Percentiles rank a stretch among this genome's conserved stretches.
These are phyloP conservation scores for Stellera chamaejasme DNA, from an alignment of 345 rosid genomes.

Conservation along the genomic window DNA sequence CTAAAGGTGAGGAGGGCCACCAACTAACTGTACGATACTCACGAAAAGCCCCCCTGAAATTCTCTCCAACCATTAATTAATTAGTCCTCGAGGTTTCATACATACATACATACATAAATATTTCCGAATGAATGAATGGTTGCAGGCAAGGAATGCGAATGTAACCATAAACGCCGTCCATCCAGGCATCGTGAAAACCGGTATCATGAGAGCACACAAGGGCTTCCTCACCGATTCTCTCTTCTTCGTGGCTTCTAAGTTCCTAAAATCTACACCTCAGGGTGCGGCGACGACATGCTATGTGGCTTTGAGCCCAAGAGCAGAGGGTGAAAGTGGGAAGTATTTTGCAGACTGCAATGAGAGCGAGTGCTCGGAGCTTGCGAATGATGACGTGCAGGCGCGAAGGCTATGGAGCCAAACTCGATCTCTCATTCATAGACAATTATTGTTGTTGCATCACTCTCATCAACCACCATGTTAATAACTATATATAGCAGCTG, in stretches of 20 bases:
- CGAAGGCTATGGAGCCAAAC: slow-evolving; percentile 54
- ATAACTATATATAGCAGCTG: no score
- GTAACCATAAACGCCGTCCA: slow-evolving; percentile 88
- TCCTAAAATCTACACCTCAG: slow-evolving; percentile 74
- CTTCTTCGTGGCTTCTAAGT: slow-evolving; percentile 80
- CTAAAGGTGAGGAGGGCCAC: slow-evolving; percentile 41
- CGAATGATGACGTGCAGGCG: slow-evolving; percentile 60
- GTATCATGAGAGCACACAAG: slow-evolving; percentile 79
- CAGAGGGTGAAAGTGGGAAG: slow-evolving; percentile 52
- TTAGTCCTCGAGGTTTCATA: no score
- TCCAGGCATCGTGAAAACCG: slow-evolving; percentile 94
- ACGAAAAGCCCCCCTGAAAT: no score
- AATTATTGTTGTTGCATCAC: slow-evolving; percentile 6
- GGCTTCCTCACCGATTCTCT: slow-evolving; percentile 85
- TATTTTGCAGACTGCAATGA: slow-evolving; percentile 93
- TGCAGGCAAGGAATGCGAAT: slow-evolving; percentile 70
- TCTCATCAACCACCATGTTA: no score
- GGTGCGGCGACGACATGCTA: slow-evolving; percentile 97
- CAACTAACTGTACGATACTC: no score
- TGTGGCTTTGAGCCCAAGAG: slow-evolving; percentile 64
- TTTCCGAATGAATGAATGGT: neutral
- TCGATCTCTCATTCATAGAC: slow-evolving; percentile 39
- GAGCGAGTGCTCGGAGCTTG: slow-evolving; percentile 57
- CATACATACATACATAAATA: no score
- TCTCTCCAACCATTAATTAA: no score